A percentile compares a stretch with the other conserved stretches of the same genome.
Evolutionary conservation across 73 alveolate genomes (phyloP).

Genomic region (Blepharisma japonicum): DNA sequence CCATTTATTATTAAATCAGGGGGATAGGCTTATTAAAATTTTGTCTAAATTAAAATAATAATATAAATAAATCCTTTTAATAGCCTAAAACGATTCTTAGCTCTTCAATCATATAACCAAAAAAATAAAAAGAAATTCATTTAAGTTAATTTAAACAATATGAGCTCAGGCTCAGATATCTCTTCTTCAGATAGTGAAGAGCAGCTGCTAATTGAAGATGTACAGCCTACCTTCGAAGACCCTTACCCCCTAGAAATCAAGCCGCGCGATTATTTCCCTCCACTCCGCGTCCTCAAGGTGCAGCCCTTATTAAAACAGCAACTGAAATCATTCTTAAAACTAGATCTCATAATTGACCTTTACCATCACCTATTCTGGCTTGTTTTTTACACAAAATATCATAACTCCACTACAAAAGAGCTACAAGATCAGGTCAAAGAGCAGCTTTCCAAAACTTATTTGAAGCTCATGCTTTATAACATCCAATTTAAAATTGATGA

Average conservation of each 20-base stretch:
- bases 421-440: neutral
- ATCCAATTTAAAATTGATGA: constrained; percentile 8
- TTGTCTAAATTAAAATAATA: no score
- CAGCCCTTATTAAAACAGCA: neutral
- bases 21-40: no score
- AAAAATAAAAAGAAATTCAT: no score
- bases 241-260: constrained; percentile 12
- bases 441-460: constrained; percentile 11
- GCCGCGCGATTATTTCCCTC: neutral
- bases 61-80: no score
- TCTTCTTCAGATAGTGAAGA: constrained; percentile 30
- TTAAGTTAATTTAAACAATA: no score
- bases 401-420: constrained; percentile 4
- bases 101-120: no score
- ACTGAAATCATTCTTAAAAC: neutral
- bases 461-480: neutral
- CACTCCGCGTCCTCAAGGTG: neutral
- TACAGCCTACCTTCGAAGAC: neutral
- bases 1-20: no score
- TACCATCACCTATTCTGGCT: constrained; percentile 17
- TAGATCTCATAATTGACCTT: neutral
- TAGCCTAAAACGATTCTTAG: no score
- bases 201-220: neutral
- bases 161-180: neutral
- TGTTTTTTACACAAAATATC: neutral